Evolutionary conservation across 228 moss, liverwort and hornwort genomes (phyloP).

Genomic region (Sphagnum magellanicum): DNA sequence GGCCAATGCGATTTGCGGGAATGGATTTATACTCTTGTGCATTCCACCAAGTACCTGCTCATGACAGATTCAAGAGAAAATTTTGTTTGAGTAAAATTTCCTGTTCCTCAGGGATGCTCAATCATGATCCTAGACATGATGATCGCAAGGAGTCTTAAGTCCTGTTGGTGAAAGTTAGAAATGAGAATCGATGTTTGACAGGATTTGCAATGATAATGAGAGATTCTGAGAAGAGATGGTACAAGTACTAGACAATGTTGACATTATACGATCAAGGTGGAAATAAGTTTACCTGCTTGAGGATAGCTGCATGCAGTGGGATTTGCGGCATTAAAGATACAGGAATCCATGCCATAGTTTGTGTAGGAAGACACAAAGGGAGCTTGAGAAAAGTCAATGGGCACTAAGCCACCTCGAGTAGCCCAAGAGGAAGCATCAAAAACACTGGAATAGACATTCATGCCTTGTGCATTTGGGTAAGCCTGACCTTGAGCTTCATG

Average conservation of each 20-base stretch:
- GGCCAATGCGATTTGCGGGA: constrained; percentile 25
- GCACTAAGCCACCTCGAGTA: constrained; percentile 36
- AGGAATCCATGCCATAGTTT: constrained; percentile 42
- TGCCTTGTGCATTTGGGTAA: constrained; percentile 41
- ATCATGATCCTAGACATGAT: no score
- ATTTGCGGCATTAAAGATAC: constrained; percentile 16
- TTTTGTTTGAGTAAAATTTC: no score
- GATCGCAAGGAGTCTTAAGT: no score
- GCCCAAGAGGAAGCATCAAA: constrained; percentile 58
- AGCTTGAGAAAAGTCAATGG: constrained; percentile 29
- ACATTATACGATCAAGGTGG: no score
- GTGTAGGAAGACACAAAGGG: constrained; percentile 43
- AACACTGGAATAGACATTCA: constrained; percentile 55
- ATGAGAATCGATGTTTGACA: no score
- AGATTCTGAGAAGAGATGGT: no score
- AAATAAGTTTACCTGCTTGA: neutral
- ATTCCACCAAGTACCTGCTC: constrained; percentile 54
- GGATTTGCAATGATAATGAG: no score
- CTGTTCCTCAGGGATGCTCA: no score
- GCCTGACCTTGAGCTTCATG: constrained; percentile 32
- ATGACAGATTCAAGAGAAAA: no score
- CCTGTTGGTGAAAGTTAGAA: no score
- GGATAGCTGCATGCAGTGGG: neutral
- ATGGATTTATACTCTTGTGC: constrained; percentile 30
- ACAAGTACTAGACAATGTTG: no score